phyloP scores from a whole-genome alignment of 495 filamentous ascomycete genomes.

The Halenospora varia region DNA sequence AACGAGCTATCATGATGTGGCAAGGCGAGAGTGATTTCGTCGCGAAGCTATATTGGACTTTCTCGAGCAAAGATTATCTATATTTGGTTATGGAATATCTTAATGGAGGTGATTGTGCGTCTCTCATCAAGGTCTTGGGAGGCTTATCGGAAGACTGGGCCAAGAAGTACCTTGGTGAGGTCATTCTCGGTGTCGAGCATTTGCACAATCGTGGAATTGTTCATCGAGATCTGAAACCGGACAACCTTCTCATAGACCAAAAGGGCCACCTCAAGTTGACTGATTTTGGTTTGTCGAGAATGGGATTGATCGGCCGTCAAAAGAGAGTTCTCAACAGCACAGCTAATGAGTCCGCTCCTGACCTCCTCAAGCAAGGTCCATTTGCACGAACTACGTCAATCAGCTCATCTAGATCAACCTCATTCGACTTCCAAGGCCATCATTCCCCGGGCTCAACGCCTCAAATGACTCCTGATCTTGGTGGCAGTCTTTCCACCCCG shows the following conservation, averaged over 20 bases:
- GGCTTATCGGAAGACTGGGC: constrained; percentile 94
- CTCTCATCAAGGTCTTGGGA: constrained; percentile 88
- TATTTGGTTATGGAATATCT: constrained; percentile 99
- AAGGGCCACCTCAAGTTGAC: constrained; percentile 96
- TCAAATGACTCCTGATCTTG: constrained; percentile 77
- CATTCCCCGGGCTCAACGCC: constrained; percentile 82
- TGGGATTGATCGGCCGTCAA: constrained; percentile 94
- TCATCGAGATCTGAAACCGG: constrained; percentile 94
- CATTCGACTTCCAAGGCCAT: constrained; percentile 80
- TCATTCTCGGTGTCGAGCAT: constrained; percentile 92
- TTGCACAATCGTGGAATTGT: constrained; percentile 91
- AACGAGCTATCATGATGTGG: constrained; percentile 99
- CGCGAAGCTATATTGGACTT: constrained; percentile 98
- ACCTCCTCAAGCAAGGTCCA: constrained; percentile 87
- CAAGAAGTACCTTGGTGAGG: constrained; percentile 93
- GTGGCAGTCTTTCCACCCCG: constrained; percentile 65
- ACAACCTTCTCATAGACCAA: constrained; percentile 95
- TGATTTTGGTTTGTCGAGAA: constrained; percentile 94
- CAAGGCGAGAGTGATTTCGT: constrained; percentile 99
- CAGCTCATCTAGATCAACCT: constrained; percentile 90
- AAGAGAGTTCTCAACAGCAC: constrained; percentile 83
- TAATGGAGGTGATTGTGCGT: constrained; percentile 95
- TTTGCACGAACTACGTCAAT: constrained; percentile 83
- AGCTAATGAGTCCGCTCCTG: constrained; percentile 74
- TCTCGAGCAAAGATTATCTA: constrained; percentile 97